A percentile compares a stretch with the other conserved stretches of the same genome.
Evolutionary conservation across 208 protist species (phyloP).

Genomic region (Trypanosoma grayi): DNA sequence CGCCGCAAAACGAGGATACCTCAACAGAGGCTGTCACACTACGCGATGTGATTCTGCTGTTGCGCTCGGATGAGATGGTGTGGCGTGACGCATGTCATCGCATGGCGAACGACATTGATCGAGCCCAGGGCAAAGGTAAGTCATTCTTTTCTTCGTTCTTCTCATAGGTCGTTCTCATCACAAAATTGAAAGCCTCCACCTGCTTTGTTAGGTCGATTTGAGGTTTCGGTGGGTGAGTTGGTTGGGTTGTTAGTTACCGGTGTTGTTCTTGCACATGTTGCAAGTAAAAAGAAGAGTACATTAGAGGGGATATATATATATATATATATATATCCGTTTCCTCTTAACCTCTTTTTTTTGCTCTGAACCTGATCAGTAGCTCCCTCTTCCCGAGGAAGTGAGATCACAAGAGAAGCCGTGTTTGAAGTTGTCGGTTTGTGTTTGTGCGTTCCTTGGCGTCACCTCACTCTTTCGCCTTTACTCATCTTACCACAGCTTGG

Average conservation of each 20-base stretch:
- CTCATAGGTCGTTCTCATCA: constrained; percentile 2
- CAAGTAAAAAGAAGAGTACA: neutral
- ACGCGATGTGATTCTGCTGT: constrained; percentile 62
- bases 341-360: neutral
- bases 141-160: constrained; percentile 20
- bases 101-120: constrained; percentile 51
- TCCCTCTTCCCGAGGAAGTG: too few species aligned
- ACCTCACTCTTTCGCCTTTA: too few species aligned
- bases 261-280: neutral
- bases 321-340: constrained; percentile 1
- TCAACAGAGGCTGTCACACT: constrained; percentile 35
- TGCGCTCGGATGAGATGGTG: constrained; percentile 79
- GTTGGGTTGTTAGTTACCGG: too few species aligned
- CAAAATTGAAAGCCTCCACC: neutral
- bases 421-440: neutral
- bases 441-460: neutral
- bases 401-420: too few species aligned
- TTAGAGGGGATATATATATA: neutral
- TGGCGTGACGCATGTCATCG: constrained; percentile 60
- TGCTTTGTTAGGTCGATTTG: too few species aligned
- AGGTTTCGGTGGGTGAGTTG: too few species aligned
- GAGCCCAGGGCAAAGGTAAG: constrained; percentile 10
- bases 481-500: too few species aligned
- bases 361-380: too few species aligned
- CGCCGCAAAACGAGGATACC: neutral